These are phyloP conservation scores for Exophiala calicioides DNA, from an alignment of 2,329 filamentous ascomycete genomes.

Conservation along the genomic window DNA sequence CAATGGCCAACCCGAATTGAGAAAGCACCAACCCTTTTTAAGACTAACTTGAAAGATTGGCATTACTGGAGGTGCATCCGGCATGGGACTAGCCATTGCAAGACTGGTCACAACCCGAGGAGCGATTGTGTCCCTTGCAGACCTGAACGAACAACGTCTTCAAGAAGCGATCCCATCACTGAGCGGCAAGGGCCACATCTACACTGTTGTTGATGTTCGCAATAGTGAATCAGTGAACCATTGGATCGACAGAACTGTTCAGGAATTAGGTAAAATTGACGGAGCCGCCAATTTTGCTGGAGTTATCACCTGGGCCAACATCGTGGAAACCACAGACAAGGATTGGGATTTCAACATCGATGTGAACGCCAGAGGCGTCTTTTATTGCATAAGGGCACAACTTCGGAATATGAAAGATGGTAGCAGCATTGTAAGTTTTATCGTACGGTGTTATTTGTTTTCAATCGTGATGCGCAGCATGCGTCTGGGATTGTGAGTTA, in stretches of 20 bases:
- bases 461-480: too few species aligned
- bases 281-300: slow-evolving; percentile 25
- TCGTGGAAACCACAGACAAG: slow-evolving; percentile 40
- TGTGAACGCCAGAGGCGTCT: slow-evolving; percentile 44
- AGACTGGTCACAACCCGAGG: slow-evolving; percentile 47
- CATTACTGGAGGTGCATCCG: slow-evolving; percentile 39
- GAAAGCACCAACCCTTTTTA: background rate
- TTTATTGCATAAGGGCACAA: slow-evolving; percentile 43
- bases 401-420: slow-evolving; percentile 44
- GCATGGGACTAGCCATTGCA: slow-evolving; percentile 53
- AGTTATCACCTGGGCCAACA: slow-evolving; percentile 30
- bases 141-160: slow-evolving; percentile 46
- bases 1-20: background rate
- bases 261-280: slow-evolving; percentile 21
- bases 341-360: slow-evolving; percentile 45
- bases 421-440: slow-evolving; percentile 40
- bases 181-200: slow-evolving; percentile 15
- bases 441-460: too few species aligned
- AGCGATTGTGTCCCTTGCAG: slow-evolving; percentile 51
- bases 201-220: slow-evolving; percentile 21
- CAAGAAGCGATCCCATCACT: slow-evolving; percentile 31
- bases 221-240: slow-evolving; percentile 19
- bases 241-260: slow-evolving; percentile 22
- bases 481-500: background rate
- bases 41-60: slow-evolving; percentile 7